These are phyloP conservation scores for Ramaria rubella DNA, from an alignment of 768 basidiomycete genomes.

Conservation along the genomic window DNA sequence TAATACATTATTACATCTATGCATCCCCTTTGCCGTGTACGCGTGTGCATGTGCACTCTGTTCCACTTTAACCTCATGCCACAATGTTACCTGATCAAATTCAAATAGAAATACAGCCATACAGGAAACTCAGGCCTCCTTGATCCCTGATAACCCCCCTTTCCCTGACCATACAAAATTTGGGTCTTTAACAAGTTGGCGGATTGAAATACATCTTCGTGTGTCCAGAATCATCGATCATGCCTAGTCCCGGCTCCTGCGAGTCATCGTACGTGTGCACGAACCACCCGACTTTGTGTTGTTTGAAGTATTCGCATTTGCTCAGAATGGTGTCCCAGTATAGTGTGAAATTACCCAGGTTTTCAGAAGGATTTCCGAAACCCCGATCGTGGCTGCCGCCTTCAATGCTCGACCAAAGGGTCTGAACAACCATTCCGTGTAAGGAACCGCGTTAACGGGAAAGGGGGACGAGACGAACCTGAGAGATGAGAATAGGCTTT, in stretches of 20 bases:
- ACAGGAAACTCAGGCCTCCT: too few species aligned
- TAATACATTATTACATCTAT: too few species aligned
- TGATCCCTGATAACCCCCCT: too few species aligned
- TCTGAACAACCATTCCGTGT: constrained; percentile 31
- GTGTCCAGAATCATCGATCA: constrained; percentile 7
- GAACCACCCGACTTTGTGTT: constrained; percentile 9
- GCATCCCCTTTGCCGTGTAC: too few species aligned
- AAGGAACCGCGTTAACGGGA: not conserved
- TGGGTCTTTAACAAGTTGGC: constrained; percentile 4
- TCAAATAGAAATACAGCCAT: too few species aligned
- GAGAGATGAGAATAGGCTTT: constrained; percentile 8
- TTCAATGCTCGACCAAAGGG: constrained; percentile 34
- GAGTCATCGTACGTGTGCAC: constrained; percentile 12
- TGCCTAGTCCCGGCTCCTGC: constrained; percentile 11
- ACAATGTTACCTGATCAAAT: too few species aligned
- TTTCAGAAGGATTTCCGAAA: constrained; percentile 10
- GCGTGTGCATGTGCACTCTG: too few species aligned
- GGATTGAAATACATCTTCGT: constrained; percentile 10
- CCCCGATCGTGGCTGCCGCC: constrained; percentile 28
- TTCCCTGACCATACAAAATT: too few species aligned
- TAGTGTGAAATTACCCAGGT: constrained; percentile 10
- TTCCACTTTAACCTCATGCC: too few species aligned
- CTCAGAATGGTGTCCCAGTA: constrained; percentile 11
- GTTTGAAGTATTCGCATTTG: constrained; percentile 5
- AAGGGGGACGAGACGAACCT: not conserved